Evolutionary conservation across 2,329 filamentous ascomycete genomes (phyloP).

Genomic region (Cytospora paraplurivora): DNA sequence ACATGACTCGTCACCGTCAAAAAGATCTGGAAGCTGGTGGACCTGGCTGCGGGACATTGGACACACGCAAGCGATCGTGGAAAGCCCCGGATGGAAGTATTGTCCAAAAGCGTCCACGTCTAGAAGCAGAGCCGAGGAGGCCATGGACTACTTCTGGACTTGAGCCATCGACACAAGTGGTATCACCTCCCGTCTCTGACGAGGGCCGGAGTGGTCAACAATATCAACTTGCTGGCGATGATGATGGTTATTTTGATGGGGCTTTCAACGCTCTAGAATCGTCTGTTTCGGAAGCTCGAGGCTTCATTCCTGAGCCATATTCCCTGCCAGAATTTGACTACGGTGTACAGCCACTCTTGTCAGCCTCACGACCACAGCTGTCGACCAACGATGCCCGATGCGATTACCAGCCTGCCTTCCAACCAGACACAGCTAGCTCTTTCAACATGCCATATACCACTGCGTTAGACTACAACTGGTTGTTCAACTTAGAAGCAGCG

Average conservation of each 20-base stretch:
- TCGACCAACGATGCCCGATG: conserved; percentile 36
- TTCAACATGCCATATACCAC: conserved; percentile 69
- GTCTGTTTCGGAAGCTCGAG: neutral
- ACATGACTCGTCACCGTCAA: conserved; percentile 56
- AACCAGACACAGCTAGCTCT: conserved; percentile 62
- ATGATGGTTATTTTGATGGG: conserved; percentile 29
- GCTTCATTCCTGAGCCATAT: neutral
- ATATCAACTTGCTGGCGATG: conserved; percentile 31
- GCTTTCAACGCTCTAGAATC: conserved; percentile 4
- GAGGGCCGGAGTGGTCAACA: conserved; percentile 25
- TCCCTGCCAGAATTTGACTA: conserved; percentile 6
- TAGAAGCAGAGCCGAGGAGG: conserved; percentile 11
- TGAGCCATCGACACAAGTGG: conserved; percentile 14
- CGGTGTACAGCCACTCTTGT: conserved; percentile 1
- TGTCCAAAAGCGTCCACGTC: conserved; percentile 45
- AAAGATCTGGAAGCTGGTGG: conserved; percentile 59
- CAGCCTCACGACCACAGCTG: conserved; percentile 21
- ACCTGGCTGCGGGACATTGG: conserved; percentile 51
- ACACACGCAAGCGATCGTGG: conserved; percentile 59
- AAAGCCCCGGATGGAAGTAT: conserved; percentile 55
- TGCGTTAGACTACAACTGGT: conserved; percentile 63
- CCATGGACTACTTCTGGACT: conserved; percentile 19
- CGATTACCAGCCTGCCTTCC: conserved; percentile 57
- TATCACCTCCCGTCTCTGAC: conserved; percentile 27
- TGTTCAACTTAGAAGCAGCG: conserved; percentile 50